A percentile compares a stretch with the other conserved stretches of the same genome.
These are phyloP conservation scores for Syzygium oleosum DNA, from an alignment of 345 rosid genomes.

Conservation along the genomic window DNA sequence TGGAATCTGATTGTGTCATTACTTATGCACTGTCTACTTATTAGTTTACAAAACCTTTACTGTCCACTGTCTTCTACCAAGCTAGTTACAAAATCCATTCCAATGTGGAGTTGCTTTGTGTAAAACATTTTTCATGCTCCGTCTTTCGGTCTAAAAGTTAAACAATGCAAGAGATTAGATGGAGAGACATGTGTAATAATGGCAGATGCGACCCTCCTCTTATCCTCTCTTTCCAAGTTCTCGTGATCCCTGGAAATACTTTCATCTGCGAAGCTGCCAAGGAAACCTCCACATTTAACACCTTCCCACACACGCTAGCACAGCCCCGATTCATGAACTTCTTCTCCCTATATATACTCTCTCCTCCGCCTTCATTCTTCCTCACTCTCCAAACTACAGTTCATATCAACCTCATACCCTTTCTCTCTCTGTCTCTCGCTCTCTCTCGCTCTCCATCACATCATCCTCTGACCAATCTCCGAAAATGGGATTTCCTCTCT, in stretches of 20 bases:
- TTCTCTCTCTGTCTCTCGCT: neutral
- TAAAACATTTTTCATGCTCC: neutral
- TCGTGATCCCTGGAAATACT: neutral
- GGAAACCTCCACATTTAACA: neutral
- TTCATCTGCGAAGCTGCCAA: neutral
- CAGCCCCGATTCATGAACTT: neutral
- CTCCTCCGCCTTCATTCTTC: neutral
- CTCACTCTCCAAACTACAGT: neutral
- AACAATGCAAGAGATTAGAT: neutral
- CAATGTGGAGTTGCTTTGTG: neutral
- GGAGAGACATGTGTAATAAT: neutral
- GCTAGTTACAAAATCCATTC: neutral
- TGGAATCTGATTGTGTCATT: too few species aligned
- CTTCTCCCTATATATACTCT: neutral
- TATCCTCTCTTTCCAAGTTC: neutral
- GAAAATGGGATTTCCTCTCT: neutral
- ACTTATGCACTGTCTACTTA: neutral
- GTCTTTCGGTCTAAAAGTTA: neutral
- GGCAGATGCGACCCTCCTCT: neutral
- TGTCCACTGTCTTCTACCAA: neutral
- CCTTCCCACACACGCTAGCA: neutral
- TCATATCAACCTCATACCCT: neutral
- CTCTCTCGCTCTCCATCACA: too few species aligned
- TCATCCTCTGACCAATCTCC: neutral
- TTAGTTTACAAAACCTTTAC: neutral